Percentiles rank a stretch among this genome's conserved stretches.
phyloP scores from a whole-genome alignment of 2,329 filamentous ascomycete species.

The Trichoderma citrinoviride region DNA sequence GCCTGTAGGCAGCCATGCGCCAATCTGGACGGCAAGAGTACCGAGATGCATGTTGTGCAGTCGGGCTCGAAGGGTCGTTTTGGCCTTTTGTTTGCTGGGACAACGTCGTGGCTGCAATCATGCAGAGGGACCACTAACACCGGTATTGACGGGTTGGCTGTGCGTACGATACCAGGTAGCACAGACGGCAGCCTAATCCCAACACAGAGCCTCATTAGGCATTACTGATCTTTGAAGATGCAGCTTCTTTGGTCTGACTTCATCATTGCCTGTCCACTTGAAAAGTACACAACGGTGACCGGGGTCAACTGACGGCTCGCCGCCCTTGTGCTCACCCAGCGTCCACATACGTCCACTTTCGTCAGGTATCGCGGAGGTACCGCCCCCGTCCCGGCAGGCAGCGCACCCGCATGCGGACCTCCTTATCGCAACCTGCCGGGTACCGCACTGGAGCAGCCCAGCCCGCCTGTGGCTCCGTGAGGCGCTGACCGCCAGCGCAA shows the following conservation, averaged over 20 bases:
- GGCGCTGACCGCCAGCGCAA: slow-evolving; percentile 19
- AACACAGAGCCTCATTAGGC: no score
- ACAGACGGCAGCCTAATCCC: no score
- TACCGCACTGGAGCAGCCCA: neutral
- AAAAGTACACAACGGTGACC: neutral
- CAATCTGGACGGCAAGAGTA: neutral
- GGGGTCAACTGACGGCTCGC: slow-evolving; percentile 12
- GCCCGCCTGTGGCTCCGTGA: slow-evolving; percentile 13
- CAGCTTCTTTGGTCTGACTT: neutral
- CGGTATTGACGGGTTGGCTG: no score
- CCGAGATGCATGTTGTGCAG: slow-evolving; percentile 4
- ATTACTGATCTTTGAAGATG: neutral
- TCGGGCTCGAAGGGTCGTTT: neutral
- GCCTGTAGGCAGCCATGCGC: neutral
- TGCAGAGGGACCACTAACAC: no score
- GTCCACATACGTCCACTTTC: neutral
- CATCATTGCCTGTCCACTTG: no score
- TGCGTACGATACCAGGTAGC: no score
- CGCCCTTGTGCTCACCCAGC: slow-evolving; percentile 15
- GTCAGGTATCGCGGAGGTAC: neutral
- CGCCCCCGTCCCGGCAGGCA: slow-evolving; percentile 11
- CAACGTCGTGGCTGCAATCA: no score
- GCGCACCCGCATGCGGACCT: slow-evolving; percentile 14
- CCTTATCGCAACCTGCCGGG: slow-evolving; percentile 3
- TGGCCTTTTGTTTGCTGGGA: neutral